Base-by-base conservation (phyloP, 768 basidiomycete species). In the Suillus bovinus region DNA sequence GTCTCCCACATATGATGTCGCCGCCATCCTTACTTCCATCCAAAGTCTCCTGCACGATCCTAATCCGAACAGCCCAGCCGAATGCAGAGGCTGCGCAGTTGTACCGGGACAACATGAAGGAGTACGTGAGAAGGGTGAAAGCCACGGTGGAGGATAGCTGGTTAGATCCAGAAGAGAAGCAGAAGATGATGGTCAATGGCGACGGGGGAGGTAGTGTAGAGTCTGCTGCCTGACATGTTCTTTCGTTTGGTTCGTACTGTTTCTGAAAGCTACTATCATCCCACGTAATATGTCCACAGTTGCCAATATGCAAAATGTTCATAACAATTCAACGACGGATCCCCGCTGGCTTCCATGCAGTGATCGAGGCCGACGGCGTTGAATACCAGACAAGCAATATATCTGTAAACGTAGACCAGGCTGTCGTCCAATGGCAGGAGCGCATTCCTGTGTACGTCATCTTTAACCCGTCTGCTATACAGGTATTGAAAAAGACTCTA, bases 1-100 rank as follows among this genome's bases (percentile, higher is more conserved):
- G 97, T 93, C 91, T 29, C 97, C 97, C 7, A 99, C 97, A 1
- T 99, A 99, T 76, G 97, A 99, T 72, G 97, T 99, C 59, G 94
- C 96, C 22, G 97, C 97, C 33, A 98, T 99, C 77, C 82, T 99
- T 70, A 99, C 97, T 10, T 92, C 89, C 68, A 96, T 99, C 62
- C 97, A 99, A 76, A 93, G 90, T 75, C 78, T 99, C 61, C 79
- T 99, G 63, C 96, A 99, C 71, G 97, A 99, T 76, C 97, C 97
- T 14, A 99, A 99, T 75, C 96, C 96, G 2, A 94, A 95, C 74
- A 96, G 94, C 71, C 96, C 97, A 16, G 97, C 96, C 96, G 5
- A 99, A 99, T 71, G 96, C 95, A 4, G 97, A 99, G 77, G 97
- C 97, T 0, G 97, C 97, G 7, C 93, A 95, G 77, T 76, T 99